Evolutionary conservation across 179 eudicot species (phyloP).

Genomic region (Sideroxylon spinosum): DNA sequence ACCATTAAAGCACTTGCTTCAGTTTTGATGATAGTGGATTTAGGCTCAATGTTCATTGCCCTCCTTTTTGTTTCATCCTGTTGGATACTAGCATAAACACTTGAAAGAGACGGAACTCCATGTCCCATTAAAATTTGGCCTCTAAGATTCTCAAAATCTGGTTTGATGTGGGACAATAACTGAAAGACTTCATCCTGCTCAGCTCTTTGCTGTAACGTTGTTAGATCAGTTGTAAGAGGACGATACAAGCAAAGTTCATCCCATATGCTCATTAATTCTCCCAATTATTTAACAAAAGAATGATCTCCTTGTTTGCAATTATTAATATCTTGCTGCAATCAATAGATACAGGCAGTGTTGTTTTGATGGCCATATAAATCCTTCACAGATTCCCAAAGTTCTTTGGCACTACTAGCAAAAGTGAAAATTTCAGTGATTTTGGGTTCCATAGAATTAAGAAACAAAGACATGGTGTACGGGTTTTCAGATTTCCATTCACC

Average conservation of each 20-base stretch:
- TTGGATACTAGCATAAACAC: neutral
- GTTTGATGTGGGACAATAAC: neutral
- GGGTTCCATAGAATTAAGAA: constrained; percentile 1
- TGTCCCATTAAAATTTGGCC: neutral
- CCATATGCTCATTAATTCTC: neutral
- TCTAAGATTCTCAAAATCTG: neutral
- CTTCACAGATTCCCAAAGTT: neutral
- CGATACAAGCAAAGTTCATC: neutral
- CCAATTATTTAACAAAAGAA: neutral
- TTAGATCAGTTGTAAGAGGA: neutral
- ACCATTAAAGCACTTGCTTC: constrained; percentile 1
- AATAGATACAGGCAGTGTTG: neutral
- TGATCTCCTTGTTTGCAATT: neutral
- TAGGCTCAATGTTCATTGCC: neutral
- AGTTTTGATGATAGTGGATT: neutral
- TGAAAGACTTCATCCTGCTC: neutral
- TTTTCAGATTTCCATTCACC: neutral
- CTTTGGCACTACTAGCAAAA: neutral
- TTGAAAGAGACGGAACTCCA: neutral
- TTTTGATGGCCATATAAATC: neutral
- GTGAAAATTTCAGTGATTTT: neutral
- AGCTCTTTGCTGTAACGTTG: neutral
- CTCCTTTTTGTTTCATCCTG: neutral
- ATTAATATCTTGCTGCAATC: neutral
- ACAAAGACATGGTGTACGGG: neutral